Evolutionary conservation across 1,284 basidiomycete genomes (phyloP).

Genomic region (Vanrija sp.): DNA sequence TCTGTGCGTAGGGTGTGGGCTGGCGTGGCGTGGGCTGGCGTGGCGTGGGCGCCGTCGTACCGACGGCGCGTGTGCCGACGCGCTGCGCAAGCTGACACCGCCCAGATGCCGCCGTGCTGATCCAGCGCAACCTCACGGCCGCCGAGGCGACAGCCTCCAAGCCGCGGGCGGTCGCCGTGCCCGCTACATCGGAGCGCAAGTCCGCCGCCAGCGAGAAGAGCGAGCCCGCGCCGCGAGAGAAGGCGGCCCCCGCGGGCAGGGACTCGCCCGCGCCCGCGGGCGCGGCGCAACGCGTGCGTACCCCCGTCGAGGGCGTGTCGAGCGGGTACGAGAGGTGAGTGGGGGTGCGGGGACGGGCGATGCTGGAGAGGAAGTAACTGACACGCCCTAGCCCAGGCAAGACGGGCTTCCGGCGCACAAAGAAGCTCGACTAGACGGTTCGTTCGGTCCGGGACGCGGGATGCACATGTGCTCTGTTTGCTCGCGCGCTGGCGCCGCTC

Average conservation of each 20-base stretch:
- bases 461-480: too few relatives aligned
- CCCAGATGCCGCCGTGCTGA: constrained; percentile 20
- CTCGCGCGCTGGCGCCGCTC: too few relatives aligned
- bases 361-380: too few relatives aligned
- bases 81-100: not conserved
- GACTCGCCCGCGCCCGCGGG: not conserved
- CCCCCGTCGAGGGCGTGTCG: not conserved
- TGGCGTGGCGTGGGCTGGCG: too few relatives aligned
- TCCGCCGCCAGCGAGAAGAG: constrained; percentile 24
- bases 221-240: constrained; percentile 28
- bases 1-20: constrained; percentile 28
- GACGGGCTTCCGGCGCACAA: constrained; percentile 14
- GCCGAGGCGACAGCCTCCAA: constrained; percentile 7
- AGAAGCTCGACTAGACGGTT: constrained; percentile 12
- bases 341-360: not conserved
- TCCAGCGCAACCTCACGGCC: constrained; percentile 9
- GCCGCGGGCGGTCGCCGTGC: constrained; percentile 19
- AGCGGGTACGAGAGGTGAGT: constrained; percentile 10
- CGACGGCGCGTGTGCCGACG: too few relatives aligned
- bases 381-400: constrained; percentile 1
- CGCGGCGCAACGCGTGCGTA: not conserved
- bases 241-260: constrained; percentile 22
- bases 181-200: constrained; percentile 19
- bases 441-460: too few relatives aligned
- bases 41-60: too few relatives aligned